phyloP scores from a whole-genome alignment of 2,329 filamentous ascomycete species.

The Aspergillus sojae region DNA sequence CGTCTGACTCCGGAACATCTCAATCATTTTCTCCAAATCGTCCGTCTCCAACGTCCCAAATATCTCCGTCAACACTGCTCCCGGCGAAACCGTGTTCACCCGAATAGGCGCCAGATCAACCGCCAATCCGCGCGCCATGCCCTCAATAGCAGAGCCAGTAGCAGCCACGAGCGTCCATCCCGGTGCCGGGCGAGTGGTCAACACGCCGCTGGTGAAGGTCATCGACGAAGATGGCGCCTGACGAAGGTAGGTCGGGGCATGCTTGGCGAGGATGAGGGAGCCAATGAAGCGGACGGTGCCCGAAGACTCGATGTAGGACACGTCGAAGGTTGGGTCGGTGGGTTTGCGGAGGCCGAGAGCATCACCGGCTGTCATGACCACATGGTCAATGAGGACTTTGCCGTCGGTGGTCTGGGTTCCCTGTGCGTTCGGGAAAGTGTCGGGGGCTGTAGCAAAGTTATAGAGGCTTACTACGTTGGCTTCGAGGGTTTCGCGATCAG shows the following conservation, averaged over 20 bases:
- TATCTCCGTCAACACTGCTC: conserved; percentile 46
- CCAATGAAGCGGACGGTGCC: conserved; percentile 40
- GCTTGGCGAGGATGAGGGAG: conserved; percentile 44
- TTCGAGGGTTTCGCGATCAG: conserved; percentile 47
- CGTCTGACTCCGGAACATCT: conserved; percentile 20
- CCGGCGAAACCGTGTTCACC: conserved; percentile 47
- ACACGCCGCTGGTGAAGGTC: conserved; percentile 45
- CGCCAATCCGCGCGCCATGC: conserved; percentile 41
- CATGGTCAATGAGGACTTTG: conserved; percentile 48
- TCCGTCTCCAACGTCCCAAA: conserved; percentile 21
- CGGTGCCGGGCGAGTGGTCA: conserved; percentile 35
- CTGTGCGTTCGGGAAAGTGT: conserved; percentile 16
- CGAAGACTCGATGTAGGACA: conserved; percentile 20
- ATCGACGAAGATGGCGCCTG: conserved; percentile 33
- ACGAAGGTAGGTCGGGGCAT: conserved; percentile 40
- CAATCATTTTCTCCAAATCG: conserved; percentile 29
- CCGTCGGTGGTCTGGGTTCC: conserved; percentile 21
- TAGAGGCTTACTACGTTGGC: conserved; percentile 44
- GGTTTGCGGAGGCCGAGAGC: conserved; percentile 23
- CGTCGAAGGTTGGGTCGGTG: conserved; percentile 25
- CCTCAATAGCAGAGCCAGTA: conserved; percentile 31
- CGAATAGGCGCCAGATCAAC: conserved; percentile 47
- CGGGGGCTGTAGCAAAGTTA: conserved; percentile 12
- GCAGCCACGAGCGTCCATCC: conserved; percentile 36
- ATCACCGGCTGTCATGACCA: conserved; percentile 56